These are phyloP conservation scores for Colletotrichum ledebouriae DNA, from an alignment of 2,329 filamentous ascomycete genomes.

Conservation along the genomic window DNA sequence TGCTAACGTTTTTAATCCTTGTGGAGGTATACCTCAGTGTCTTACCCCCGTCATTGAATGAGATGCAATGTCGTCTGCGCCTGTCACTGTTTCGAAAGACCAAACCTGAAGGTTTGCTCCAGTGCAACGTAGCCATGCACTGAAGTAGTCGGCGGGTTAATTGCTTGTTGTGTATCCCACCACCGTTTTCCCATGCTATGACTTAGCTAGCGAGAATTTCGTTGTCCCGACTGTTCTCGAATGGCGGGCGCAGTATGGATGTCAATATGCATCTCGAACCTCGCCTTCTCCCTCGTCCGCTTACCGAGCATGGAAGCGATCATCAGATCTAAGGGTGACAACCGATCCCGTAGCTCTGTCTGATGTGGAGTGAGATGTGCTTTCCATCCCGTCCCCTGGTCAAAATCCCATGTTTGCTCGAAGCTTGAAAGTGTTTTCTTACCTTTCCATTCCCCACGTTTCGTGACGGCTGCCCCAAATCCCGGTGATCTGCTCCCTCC, in stretches of 20 bases:
- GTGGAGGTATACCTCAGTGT: no score
- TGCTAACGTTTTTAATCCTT: no score
- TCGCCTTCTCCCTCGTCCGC: conserved; percentile 11
- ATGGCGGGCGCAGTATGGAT: neutral
- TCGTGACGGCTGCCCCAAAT: neutral
- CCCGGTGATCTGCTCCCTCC: conserved; percentile 13
- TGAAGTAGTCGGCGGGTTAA: neutral
- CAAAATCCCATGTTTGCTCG: conserved; percentile 19
- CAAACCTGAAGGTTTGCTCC: neutral
- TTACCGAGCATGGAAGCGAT: conserved; percentile 15
- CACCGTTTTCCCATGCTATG: neutral
- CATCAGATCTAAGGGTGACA: conserved; percentile 12
- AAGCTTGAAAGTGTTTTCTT: conserved; percentile 13
- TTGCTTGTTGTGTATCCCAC: neutral
- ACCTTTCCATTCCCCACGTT: conserved; percentile 32
- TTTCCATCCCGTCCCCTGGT: conserved; percentile 27
- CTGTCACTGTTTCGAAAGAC: conserved; percentile 5
- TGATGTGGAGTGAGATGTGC: neutral
- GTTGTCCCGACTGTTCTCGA: conserved; percentile 3
- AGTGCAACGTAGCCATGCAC: conserved; percentile 14
- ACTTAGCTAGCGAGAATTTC: neutral
- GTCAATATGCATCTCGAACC: neutral
- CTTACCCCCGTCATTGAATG: neutral
- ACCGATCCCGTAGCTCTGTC: conserved; percentile 6
- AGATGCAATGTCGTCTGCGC: neutral